phyloP scores from a whole-genome alignment of 208 protist species.

The Porcisia hertigi region DNA sequence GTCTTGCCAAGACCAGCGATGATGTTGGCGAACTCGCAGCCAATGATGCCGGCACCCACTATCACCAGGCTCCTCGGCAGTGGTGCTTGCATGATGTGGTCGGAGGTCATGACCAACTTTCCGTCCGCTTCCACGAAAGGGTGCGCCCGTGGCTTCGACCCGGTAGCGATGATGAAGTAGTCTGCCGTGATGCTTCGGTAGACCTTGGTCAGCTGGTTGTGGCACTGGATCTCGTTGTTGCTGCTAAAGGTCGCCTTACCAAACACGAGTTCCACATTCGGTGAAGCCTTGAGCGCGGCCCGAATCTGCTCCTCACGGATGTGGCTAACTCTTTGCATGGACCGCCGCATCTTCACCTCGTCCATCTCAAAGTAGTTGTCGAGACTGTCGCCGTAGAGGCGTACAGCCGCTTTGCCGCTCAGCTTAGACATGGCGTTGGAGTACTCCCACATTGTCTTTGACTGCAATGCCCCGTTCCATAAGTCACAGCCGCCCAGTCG shows the following conservation, averaged over 20 bases:
- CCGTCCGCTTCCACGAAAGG: slow-evolving; percentile 58
- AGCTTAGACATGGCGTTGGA: slow-evolving; percentile 48
- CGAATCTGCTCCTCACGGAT: slow-evolving; percentile 57
- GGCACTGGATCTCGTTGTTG: slow-evolving; percentile 52
- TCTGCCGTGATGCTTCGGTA: slow-evolving; percentile 67
- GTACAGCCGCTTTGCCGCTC: slow-evolving; percentile 36
- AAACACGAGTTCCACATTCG: slow-evolving; percentile 53
- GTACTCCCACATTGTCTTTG: slow-evolving; percentile 87
- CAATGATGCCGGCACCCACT: slow-evolving; percentile 69
- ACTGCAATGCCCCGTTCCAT: slow-evolving; percentile 83
- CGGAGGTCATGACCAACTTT: slow-evolving; percentile 62
- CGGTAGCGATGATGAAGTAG: slow-evolving; percentile 84
- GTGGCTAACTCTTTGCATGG: slow-evolving; percentile 41
- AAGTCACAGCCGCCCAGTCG: slow-evolving; percentile 70
- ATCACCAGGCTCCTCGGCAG: slow-evolving; percentile 75
- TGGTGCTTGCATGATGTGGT: slow-evolving; percentile 70
- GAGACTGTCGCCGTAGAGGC: slow-evolving; percentile 56
- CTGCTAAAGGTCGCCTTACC: slow-evolving; percentile 61
- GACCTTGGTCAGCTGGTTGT: slow-evolving; percentile 45
- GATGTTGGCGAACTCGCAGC: slow-evolving; percentile 84
- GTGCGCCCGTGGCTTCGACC: slow-evolving; percentile 56
- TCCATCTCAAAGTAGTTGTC: slow-evolving; percentile 50
- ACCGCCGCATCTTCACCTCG: slow-evolving; percentile 55
- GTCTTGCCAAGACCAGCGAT: slow-evolving; percentile 68
- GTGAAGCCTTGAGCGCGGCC: slow-evolving; percentile 38